These are phyloP conservation scores for Suillus hirtellus DNA, from an alignment of 768 basidiomycete genomes.

Conservation along the genomic window DNA sequence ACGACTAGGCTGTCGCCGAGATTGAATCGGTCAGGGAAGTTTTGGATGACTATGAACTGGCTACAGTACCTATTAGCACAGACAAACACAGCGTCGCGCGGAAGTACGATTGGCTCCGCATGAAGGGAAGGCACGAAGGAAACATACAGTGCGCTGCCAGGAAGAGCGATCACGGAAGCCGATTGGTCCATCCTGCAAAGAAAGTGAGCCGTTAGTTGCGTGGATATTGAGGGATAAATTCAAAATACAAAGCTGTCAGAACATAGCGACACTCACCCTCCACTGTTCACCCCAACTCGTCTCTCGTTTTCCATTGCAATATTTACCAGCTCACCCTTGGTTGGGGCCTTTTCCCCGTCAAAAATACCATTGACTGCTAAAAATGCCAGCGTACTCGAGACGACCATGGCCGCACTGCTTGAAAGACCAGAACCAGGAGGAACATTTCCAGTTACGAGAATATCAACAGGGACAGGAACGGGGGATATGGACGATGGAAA, in stretches of 20 bases:
- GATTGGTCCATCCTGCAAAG: slow-evolving; percentile 84
- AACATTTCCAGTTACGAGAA: slow-evolving; percentile 79
- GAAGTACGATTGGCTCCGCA: slow-evolving; percentile 68
- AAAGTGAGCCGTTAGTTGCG: slow-evolving; percentile 13
- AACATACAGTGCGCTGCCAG: slow-evolving; percentile 74
- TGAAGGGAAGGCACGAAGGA: slow-evolving; percentile 76
- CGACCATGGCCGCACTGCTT: slow-evolving; percentile 89
- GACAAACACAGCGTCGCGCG: slow-evolving; percentile 34
- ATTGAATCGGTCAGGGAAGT: slow-evolving; percentile 48
- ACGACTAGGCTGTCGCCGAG: slow-evolving; percentile 49
- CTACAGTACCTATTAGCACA: slow-evolving; percentile 25
- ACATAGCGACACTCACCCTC: slow-evolving; percentile 52
- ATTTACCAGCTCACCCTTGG: slow-evolving; percentile 71
- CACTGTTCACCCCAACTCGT: slow-evolving; percentile 80
- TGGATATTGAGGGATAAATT: background rate
- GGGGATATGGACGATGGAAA: slow-evolving; percentile 21
- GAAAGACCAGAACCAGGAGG: slow-evolving; percentile 87
- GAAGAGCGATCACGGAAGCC: slow-evolving; percentile 76
- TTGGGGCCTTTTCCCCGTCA: slow-evolving; percentile 27
- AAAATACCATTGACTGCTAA: slow-evolving; percentile 74
- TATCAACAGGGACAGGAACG: slow-evolving; percentile 60
- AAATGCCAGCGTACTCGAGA: slow-evolving; percentile 81
- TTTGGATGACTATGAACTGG: slow-evolving; percentile 61
- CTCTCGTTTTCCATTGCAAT: slow-evolving; percentile 86
- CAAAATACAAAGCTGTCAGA: background rate